Evolutionary conservation across 768 basidiomycete species (phyloP).

Genomic region (Amylocystis lapponica): DNA sequence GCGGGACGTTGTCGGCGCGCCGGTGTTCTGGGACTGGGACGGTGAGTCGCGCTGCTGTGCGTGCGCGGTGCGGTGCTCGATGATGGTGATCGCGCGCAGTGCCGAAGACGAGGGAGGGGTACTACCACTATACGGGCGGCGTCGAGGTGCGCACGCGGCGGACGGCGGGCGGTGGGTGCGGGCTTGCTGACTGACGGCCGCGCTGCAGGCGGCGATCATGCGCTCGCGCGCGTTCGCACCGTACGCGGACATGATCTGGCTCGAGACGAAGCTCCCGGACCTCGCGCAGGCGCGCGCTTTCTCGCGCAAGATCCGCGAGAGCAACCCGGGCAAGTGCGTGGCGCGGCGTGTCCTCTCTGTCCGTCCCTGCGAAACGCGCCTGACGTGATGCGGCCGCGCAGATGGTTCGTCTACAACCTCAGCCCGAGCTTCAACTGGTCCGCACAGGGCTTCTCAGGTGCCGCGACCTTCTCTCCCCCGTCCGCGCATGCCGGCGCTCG

Average conservation of each 20-base stretch:
- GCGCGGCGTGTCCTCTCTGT: neutral
- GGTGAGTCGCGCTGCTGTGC: conserved; percentile 38
- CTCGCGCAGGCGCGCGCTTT: conserved; percentile 75
- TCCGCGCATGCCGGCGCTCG: neutral
- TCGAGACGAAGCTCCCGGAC: conserved; percentile 88
- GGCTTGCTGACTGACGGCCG: neutral
- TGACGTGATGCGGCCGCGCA: conserved; percentile 25
- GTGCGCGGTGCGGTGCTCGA: neutral
- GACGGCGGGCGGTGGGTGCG: neutral
- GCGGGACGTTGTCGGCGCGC: conserved; percentile 62
- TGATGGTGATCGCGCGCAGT: conserved; percentile 25
- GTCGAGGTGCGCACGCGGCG: conserved; percentile 48
- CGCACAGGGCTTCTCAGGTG: conserved; percentile 71
- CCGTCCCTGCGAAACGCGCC: neutral
- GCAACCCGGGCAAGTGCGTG: conserved; percentile 65
- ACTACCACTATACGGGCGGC: conserved; percentile 83
- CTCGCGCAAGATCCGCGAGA: conserved; percentile 66
- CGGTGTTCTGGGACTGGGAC: conserved; percentile 88
- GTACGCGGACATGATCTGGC: conserved; percentile 87
- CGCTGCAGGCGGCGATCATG: conserved; percentile 70
- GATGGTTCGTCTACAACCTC: conserved; percentile 88
- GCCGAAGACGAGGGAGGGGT: conserved; percentile 86
- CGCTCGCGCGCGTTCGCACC: conserved; percentile 77
- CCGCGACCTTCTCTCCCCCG: conserved; percentile 2
- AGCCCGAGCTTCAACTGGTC: conserved; percentile 95